phyloP scores from a whole-genome alignment of 176 grass and related monocot genomes.

The Oropetium thomaeum region DNA sequence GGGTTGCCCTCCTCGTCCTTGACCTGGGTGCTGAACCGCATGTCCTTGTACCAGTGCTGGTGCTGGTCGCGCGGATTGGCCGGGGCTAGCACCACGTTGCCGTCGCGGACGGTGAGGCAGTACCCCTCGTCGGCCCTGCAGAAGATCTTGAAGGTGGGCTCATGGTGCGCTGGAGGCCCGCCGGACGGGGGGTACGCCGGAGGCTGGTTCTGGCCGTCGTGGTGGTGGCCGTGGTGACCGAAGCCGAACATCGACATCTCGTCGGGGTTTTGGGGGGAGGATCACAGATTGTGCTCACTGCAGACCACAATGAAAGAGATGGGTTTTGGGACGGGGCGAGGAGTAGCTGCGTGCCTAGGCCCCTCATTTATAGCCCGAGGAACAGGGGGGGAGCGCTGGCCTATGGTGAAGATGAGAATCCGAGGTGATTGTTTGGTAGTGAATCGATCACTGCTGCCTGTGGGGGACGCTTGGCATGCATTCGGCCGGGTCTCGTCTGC shows the following conservation, averaged over 20 bases:
- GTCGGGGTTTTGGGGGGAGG: neutral
- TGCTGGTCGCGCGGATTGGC: constrained; percentile 56
- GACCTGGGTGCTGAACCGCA: constrained; percentile 57
- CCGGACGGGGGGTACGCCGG: constrained; percentile 11
- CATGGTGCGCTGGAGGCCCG: neutral
- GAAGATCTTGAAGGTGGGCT: constrained; percentile 79
- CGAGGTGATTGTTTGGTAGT: neutral
- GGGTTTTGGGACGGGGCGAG: constrained; percentile 31
- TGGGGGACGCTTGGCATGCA: neutral
- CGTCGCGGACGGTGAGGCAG: constrained; percentile 67
- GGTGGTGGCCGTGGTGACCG: constrained; percentile 44
- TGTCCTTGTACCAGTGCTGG: constrained; percentile 84
- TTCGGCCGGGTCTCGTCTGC: accelerated
- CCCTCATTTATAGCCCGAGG: constrained; percentile 31
- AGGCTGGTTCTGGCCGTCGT: constrained; percentile 33
- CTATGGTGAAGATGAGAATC: constrained; percentile 4
- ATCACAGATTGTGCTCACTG: neutral
- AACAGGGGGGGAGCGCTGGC: no score
- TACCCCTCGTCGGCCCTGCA: constrained; percentile 58
- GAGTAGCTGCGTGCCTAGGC: constrained; percentile 1
- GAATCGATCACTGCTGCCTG: neutral
- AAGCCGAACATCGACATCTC: constrained; percentile 18
- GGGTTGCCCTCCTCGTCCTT: constrained; percentile 78
- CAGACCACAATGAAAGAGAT: no score
- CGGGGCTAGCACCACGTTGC: constrained; percentile 61